A percentile compares a stretch with the other conserved stretches of the same genome.
Evolutionary conservation across 2,329 filamentous ascomycete species (phyloP).

Genomic region (Purpureocillium takamizusanense): DNA sequence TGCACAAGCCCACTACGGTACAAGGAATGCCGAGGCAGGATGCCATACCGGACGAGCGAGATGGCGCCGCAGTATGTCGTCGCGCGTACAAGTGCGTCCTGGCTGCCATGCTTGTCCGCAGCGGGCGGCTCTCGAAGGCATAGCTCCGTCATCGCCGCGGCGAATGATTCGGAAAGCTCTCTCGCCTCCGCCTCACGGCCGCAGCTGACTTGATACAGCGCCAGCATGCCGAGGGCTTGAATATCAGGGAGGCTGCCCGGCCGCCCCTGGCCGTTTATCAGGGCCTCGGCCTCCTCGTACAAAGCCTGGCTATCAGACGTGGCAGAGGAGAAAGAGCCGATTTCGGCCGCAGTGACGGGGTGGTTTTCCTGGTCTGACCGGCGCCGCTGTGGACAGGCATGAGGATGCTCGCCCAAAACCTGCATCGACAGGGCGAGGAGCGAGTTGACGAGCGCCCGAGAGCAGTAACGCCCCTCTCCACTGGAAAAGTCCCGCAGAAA

Average conservation of each 20-base stretch:
- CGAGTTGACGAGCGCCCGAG: slow-evolving; percentile 6
- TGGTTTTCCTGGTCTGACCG: too few species aligned
- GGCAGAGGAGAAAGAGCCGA: neutral
- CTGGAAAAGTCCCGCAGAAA: too few species aligned
- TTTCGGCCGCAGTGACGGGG: slow-evolving; percentile 21
- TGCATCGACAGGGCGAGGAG: slow-evolving; percentile 4
- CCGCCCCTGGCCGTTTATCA: neutral
- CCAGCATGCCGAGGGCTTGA: slow-evolving; percentile 7
- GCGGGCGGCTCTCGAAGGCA: neutral
- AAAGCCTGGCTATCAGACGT: slow-evolving; percentile 4
- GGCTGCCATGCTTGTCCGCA: neutral
- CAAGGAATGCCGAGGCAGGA: neutral
- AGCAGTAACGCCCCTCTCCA: too few species aligned
- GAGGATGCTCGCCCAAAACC: slow-evolving; percentile 1
- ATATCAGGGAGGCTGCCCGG: slow-evolving; percentile 4
- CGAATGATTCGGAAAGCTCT: slow-evolving; percentile 3
- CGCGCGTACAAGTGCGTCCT: slow-evolving; percentile 2
- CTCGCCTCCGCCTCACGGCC: slow-evolving; percentile 4
- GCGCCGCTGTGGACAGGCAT: neutral
- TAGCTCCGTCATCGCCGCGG: neutral
- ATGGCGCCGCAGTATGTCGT: slow-evolving; percentile 7
- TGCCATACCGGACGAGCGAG: slow-evolving; percentile 5
- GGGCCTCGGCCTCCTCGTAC: neutral
- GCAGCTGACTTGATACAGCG: slow-evolving; percentile 5
- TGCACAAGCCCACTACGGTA: too few species aligned